A percentile compares a stretch with the other conserved stretches of the same genome.
Conservation (phyloP, 148 eudicot species). For the Chenopodium quinoa region DNA sequence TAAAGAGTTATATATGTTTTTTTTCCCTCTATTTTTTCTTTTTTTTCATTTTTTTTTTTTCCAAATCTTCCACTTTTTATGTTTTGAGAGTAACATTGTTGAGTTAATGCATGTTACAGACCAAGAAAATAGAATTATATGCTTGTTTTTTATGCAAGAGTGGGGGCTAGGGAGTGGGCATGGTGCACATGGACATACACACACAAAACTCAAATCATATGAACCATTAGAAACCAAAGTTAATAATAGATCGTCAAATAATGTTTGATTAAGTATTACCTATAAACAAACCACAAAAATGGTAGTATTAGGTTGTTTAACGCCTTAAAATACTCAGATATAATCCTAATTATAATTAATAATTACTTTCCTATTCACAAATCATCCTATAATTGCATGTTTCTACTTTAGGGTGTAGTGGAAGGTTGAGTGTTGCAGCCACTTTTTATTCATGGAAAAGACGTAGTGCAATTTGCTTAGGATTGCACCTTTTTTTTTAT, state of each 20-base stretch:
- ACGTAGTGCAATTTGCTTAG: background rate
- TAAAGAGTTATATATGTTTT: too few relatives aligned
- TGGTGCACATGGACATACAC: background rate
- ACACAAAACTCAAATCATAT: background rate
- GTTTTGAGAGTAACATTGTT: too few relatives aligned
- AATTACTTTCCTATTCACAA: background rate
- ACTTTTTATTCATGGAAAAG: background rate
- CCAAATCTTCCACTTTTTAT: too few relatives aligned
- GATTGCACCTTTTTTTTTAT: background rate
- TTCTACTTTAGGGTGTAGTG: slow-evolving; percentile 7
- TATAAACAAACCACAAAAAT: background rate
- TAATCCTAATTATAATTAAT: background rate
- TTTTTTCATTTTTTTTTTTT: too few relatives aligned
- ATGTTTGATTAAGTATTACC: background rate
- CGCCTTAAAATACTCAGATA: background rate
- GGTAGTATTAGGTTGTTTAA: background rate
- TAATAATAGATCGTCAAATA: background rate
- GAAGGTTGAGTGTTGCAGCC: background rate
- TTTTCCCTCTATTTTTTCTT: too few relatives aligned
- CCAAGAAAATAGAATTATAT: too few relatives aligned
- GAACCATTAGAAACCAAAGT: background rate
- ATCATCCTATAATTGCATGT: background rate
- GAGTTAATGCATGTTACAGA: too few relatives aligned
- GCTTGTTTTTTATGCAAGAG: too few relatives aligned
- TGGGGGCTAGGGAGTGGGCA: background rate